These are phyloP conservation scores for Fusarium haematococcum DNA, from an alignment of 2,329 filamentous ascomycete species.

Conservation along the genomic window DNA sequence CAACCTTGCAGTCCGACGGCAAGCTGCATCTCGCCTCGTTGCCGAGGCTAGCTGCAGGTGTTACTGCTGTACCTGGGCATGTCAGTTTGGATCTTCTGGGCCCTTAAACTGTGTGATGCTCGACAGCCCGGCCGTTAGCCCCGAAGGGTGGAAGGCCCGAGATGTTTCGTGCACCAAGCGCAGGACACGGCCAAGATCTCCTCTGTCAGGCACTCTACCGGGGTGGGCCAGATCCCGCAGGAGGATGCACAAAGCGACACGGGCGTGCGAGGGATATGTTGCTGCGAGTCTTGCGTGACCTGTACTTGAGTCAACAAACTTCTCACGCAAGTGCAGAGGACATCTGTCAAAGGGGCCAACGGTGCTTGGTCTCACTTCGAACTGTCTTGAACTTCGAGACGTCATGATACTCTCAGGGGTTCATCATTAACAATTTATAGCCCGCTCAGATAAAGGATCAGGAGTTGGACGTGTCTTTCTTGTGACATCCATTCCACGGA, in stretches of 20 bases:
- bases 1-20: constrained; percentile 11
- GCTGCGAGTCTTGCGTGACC: neutral
- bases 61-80: constrained; percentile 12
- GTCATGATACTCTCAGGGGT: neutral
- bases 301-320: neutral
- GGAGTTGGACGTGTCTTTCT: constrained; percentile 13
- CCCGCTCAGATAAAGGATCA: constrained; percentile 13
- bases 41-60: constrained; percentile 36
- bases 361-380: neutral
- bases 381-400: constrained; percentile 10
- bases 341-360: neutral
- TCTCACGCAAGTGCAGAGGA: neutral
- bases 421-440: constrained; percentile 17
- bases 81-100: constrained; percentile 8
- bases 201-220: neutral
- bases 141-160: constrained; percentile 23
- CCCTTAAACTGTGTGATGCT: constrained; percentile 10
- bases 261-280: constrained; percentile 1
- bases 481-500: constrained; percentile 9
- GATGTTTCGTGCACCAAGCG: constrained; percentile 11
- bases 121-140: constrained; percentile 16
- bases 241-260: constrained; percentile 11
- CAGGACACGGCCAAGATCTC: constrained; percentile 19
- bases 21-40: constrained; percentile 36
- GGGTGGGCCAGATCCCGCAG: constrained; percentile 25